Base-by-base conservation (phyloP, 208 protist genomes). In the Acanthamoeba castellanii region DNA sequence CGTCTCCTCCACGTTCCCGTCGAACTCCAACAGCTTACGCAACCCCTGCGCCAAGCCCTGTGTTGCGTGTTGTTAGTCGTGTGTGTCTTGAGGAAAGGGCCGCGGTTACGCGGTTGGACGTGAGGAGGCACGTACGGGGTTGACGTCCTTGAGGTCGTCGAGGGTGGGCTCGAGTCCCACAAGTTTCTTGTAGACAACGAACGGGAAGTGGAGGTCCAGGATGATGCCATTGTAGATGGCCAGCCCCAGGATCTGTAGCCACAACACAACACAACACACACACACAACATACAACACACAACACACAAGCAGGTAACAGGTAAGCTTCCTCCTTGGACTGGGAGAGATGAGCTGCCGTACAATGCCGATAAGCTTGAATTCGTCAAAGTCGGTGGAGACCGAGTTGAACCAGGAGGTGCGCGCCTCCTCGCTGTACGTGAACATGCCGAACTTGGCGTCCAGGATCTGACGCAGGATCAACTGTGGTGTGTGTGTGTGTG, bases 201-300 rank as follows among this genome's bases (percentile, higher is more conserved):
- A n/a, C 9, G 99, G 99, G 20, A 99, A 99, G 70, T 98, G 96
- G 37, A 99, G 90, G 87, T 99, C 97, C 18, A 99, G 94, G 89
- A 99, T 99, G 55, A 99, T 96, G 18, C 96, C 95, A 95, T 99
- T 99, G 96, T 99, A 99, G 57, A 99, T 98, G 27, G 98, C 98
- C 16, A 99, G 96, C 25, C 99, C 99, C 25, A 98, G 52, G 16
- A 98, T 88, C 81, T 97, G 66, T n/a, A 20, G 59, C 16, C 20
- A 92, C 37, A 3, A 68, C 37, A 30, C 30, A 89, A 81, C 47
- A 85, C 9, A 13, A 52, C 47, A 52, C 47, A 52, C 47, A 52
- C 47, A 52, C 47, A 52, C 47, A 52, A 74, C 30, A 30, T 27
- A 74, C 30, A 13, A 74, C 30, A 30, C 68, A 74, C 25, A 42